Base-by-base conservation (phyloP, 164 flowering plant species). In the Vitis amurensis region DNA sequence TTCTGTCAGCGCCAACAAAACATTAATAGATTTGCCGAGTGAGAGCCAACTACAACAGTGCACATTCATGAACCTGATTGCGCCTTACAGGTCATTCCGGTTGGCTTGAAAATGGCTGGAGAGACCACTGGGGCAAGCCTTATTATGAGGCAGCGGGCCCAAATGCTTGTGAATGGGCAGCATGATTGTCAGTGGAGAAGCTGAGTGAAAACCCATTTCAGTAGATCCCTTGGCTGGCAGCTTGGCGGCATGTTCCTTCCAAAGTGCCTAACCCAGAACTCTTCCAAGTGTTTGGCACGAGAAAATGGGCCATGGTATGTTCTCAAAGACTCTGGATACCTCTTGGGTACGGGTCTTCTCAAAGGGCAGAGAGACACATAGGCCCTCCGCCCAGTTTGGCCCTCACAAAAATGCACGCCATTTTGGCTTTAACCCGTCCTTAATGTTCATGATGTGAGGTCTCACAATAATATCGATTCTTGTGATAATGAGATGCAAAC, bases 211-310 rank as follows among this genome's bases (percentile, higher is more conserved):
- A 59, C 69, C 69, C 50, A 52, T 55, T 53, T 48, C 31, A 37
- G 53, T n/a, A 59, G 19, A 9, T 11, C 17, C 53, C 9, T 37
- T 10, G 23, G 51, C 8, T 61, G 67, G 67, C 56, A 30, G 53
- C 31, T 17, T 61, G 64, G 66, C 60, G 68, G 76, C 71, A 73
- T 56, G 68, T 58, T 68, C n/a, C 11, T 15, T 50, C 37, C 31
- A 17, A 51, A 50, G 63, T 13, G 47, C 44, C 31, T 60, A 29
- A 29, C 48, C 47, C 14, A 48, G 48, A 60, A 23, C 27, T 23
- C 27, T 23, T 23, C 47, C 62, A 59, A 27, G 62, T 59, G 62
- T 60, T 31, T 60, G 63, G 31, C 48, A 16, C 11, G 31, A 10
- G 7, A 8, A 53, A 53, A 53, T n/a, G 56, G 56, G 56, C 56